Conservation (phyloP, 805 yeast genomes). For the Saccharomyces cerevisiae region DNA sequence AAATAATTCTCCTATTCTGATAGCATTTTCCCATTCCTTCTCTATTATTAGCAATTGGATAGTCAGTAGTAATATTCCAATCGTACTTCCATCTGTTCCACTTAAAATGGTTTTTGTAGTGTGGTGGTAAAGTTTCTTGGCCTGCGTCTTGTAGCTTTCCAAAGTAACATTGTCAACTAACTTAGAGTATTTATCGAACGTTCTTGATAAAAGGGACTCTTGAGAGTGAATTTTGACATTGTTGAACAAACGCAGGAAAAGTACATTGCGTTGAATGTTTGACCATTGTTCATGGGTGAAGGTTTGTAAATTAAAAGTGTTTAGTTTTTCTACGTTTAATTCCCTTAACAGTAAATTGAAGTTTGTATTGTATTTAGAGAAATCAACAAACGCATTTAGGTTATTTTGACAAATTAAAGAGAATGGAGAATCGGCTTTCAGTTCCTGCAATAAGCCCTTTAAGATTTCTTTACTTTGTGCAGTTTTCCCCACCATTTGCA, state of each 20-base stretch:
- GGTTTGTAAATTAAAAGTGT: constrained; percentile 14
- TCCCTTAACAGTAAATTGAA: constrained; percentile 30
- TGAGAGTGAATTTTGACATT: constrained; percentile 15
- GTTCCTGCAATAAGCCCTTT: constrained; percentile 21
- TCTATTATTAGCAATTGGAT: constrained; percentile 23
- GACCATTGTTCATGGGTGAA: constrained; percentile 25
- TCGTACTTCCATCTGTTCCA: constrained; percentile 13
- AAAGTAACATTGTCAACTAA: constrained; percentile 16
- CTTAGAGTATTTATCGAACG: constrained; percentile 18
- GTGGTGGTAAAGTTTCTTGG: constrained; percentile 22
- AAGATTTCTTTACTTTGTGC: constrained; percentile 34
- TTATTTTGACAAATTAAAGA: constrained; percentile 29
- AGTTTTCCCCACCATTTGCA: constrained; percentile 35
- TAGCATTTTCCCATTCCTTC: constrained; percentile 25
- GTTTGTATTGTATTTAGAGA: constrained; percentile 27
- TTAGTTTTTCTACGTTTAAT: constrained; percentile 21
- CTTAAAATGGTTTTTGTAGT: constrained; percentile 16
- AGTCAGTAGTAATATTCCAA: constrained; percentile 21
- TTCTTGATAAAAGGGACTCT: constrained; percentile 16
- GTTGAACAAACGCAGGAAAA: constrained; percentile 23
- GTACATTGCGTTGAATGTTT: constrained; percentile 13
- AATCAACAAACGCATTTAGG: constrained; percentile 19
- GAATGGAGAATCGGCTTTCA: constrained; percentile 22
- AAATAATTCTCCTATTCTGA: constrained; percentile 20
- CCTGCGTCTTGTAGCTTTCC: constrained; percentile 26